phyloP scores from a whole-genome alignment of 1,284 basidiomycete genomes.

The Cryptococcus jaspeensis region DNA sequence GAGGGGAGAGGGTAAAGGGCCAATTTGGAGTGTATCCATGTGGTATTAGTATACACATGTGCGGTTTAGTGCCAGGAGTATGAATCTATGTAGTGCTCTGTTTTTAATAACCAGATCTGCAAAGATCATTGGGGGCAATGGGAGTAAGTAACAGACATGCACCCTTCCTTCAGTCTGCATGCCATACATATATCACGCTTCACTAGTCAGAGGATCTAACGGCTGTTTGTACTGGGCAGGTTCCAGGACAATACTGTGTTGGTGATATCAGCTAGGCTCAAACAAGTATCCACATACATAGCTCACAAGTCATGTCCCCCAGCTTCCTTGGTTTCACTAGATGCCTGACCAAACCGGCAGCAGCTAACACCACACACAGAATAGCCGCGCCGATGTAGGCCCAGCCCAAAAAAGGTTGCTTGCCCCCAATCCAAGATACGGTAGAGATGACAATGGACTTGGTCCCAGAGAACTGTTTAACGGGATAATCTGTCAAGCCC shows the following conservation, averaged over 20 bases:
- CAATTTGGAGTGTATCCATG: slow-evolving; percentile 50
- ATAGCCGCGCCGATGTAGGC: slow-evolving; percentile 88
- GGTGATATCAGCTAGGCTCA: neutral
- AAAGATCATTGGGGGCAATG: no score
- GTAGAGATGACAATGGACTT: slow-evolving; percentile 97
- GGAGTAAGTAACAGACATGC: no score
- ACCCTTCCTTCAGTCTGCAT: no score
- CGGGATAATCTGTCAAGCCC: slow-evolving; percentile 78
- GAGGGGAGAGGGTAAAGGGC: slow-evolving; percentile 62
- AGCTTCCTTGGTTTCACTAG: slow-evolving; percentile 85
- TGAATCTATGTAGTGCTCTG: no score
- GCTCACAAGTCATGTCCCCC: slow-evolving; percentile 46
- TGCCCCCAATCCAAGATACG: slow-evolving; percentile 96
- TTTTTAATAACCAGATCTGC: neutral
- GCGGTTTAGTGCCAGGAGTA: neutral
- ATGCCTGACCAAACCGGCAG: slow-evolving; percentile 87
- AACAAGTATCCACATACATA: neutral
- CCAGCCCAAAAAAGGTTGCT: slow-evolving; percentile 90
- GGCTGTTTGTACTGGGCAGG: slow-evolving; percentile 47
- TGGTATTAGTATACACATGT: slow-evolving; percentile 40
- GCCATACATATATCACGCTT: neutral
- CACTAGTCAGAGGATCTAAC: neutral
- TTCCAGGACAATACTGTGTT: slow-evolving; percentile 76
- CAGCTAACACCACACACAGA: slow-evolving; percentile 81
- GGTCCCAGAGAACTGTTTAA: slow-evolving; percentile 84